Evolutionary conservation across 2,329 filamentous ascomycete species (phyloP), one percentile per base, ranked within the genome.

Genomic region (Drechslerella coelobrocha): DNA sequence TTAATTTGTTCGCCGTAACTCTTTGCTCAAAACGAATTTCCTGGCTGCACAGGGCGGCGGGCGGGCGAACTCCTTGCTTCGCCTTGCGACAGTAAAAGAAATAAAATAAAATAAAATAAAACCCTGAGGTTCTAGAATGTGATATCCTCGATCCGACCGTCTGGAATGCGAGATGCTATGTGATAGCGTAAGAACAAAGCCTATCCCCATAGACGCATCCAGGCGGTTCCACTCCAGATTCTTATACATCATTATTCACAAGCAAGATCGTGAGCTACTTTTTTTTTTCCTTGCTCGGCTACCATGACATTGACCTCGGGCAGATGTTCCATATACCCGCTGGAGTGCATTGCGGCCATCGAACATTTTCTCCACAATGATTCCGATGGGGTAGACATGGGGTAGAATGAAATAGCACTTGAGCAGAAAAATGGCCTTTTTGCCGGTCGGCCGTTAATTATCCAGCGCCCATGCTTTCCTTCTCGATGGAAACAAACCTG

Each of bases 291-390:
- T 31, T 50, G 45, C 57, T 34, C 12, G 7, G 29, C 29, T 7
- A 7, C 29, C 7, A 12, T 12, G 12, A 7, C 56, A 47, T 37
- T 43, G 17, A 56, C 56, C 55, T 68, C 63, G 63, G 63, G 55
- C 51, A 52, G 48, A 52, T 52, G 53, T 48, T 69, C 65, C 65
- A 69, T 62, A 57, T 54, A 61, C 52, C 65, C 65, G 65, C 52
- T n/a, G n/a, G n/a, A n/a, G n/a, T 61, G 34, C 50, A 41, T 26
- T 27, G 14, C 12, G 48, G 41, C 48, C 39, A 52, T 55, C 51
- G 29, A 53, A n/a, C n/a, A n/a, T n/a, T 69, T 61, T 62, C 65
- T 69, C 65, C 65, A 69, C 65, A 52, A 31, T 51, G 24, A 29
- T 47, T 56, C 57, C 57, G 57, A 69, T 69, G 39, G 27, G 62